phyloP scores from a whole-genome alignment of 2,329 filamentous ascomycete species.

The Fulvia fulva region DNA sequence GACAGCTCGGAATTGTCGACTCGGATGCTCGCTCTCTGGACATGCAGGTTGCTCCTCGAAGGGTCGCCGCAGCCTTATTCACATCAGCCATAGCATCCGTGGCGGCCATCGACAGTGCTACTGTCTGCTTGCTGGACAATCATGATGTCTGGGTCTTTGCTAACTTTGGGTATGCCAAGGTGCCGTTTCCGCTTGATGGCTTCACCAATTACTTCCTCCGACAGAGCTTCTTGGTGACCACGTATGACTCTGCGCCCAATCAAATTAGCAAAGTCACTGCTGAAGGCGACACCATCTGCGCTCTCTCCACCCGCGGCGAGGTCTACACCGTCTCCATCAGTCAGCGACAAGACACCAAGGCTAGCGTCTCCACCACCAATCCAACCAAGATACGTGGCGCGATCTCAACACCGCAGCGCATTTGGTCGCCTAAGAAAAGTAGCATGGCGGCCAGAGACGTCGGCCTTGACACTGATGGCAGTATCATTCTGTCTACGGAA shows the following conservation, averaged over 20 bases:
- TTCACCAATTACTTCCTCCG: conserved; percentile 67
- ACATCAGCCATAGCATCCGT: conserved; percentile 69
- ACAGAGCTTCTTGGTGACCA: conserved; percentile 60
- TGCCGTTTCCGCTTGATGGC: conserved; percentile 75
- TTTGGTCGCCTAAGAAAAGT: conserved; percentile 86
- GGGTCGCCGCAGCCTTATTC: conserved; percentile 82
- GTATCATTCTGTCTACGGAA: conserved; percentile 87
- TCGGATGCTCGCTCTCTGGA: conserved; percentile 89
- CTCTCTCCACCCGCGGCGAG: conserved; percentile 77
- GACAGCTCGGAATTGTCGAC: conserved; percentile 89
- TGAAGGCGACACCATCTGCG: conserved; percentile 87
- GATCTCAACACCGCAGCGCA: conserved; percentile 70
- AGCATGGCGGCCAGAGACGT: conserved; percentile 81
- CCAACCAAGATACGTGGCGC: conserved; percentile 84
- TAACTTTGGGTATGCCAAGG: conserved; percentile 90
- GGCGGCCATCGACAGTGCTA: conserved; percentile 85
- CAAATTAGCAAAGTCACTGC: conserved; percentile 73
- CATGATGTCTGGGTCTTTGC: conserved; percentile 91
- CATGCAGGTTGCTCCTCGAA: conserved; percentile 74
- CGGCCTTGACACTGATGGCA: conserved; percentile 85
- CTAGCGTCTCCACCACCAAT: conserved; percentile 77
- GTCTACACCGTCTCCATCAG: conserved; percentile 81
- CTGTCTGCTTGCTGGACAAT: conserved; percentile 78
- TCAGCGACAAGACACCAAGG: conserved; percentile 58
- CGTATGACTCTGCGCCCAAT: conserved; percentile 62